Evolutionary conservation across 192 early-diverging fungal genomes (phyloP).

Genomic region (Backusella tuberculispora): DNA sequence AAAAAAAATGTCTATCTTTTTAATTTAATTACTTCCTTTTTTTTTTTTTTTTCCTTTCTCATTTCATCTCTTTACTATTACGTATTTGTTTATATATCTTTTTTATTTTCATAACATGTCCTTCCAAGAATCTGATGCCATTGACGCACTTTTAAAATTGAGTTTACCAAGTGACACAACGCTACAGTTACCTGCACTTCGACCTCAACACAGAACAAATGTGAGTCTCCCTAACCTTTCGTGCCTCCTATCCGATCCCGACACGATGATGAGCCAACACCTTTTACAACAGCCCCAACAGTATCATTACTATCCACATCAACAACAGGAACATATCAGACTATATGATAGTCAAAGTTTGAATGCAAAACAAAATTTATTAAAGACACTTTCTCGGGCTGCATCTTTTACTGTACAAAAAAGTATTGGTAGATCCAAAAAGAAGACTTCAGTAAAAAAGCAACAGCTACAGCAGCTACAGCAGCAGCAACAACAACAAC

Average conservation of each 20-base stretch:
- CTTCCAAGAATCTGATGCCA: not conserved
- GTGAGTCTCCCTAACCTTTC: not conserved
- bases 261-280: too few species aligned
- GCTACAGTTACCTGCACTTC: not conserved
- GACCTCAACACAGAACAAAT: not conserved
- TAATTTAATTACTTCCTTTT: too few species aligned
- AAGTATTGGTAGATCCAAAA: not conserved
- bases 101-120: not conserved
- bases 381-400: not conserved
- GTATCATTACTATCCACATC: not conserved
- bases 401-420: not conserved
- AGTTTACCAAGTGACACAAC: not conserved
- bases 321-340: too few species aligned
- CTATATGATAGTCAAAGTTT: not conserved
- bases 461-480: not conserved
- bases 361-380: not conserved
- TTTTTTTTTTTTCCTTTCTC: not conserved
- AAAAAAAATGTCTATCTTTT: too few species aligned
- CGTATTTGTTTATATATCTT: too few species aligned
- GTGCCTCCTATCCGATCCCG: not conserved
- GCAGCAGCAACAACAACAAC: not conserved
- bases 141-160: slow-evolving; percentile 11
- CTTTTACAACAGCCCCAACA: too few species aligned
- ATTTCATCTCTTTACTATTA: not conserved
- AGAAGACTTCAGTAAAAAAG: not conserved